Conservation (phyloP, 768 basidiomycete genomes). For the Termitomyces sp. region DNA sequence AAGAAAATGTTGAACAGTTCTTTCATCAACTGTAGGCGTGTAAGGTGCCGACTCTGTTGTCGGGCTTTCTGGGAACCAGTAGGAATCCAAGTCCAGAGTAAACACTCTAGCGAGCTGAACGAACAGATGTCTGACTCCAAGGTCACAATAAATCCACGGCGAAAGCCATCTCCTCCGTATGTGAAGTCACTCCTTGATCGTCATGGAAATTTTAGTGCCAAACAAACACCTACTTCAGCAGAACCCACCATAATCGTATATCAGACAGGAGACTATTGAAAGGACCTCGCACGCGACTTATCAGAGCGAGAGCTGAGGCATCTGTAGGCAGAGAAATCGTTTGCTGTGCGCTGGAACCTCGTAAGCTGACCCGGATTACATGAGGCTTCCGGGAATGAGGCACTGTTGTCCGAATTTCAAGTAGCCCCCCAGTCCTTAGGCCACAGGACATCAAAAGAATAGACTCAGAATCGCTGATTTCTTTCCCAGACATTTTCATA, state of each 20-base stretch:
- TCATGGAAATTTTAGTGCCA: not conserved
- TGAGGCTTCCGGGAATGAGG: not conserved
- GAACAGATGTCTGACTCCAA: not conserved
- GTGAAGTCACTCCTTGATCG: not conserved
- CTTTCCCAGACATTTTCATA: not conserved
- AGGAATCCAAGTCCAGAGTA: not conserved
- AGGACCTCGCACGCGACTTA: not conserved
- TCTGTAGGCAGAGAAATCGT: not conserved
- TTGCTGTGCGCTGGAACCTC: not conserved
- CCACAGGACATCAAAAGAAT: not conserved
- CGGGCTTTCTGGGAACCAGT: not conserved
- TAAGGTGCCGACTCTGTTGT: not conserved
- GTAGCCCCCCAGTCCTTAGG: not conserved
- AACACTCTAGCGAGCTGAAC: not conserved
- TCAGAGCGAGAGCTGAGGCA: not conserved
- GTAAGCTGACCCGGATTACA: not conserved
- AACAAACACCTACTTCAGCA: not conserved
- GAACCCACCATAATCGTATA: not conserved
- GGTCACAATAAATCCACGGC: not conserved
- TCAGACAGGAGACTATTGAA: not conserved
- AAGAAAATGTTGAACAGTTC: not conserved
- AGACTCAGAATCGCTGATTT: not conserved
- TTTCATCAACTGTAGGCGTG: not conserved
- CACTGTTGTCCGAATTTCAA: not conserved
- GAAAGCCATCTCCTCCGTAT: not conserved